Evolutionary conservation across 306 rosid genomes (phyloP), one percentile per base, ranked within the genome.

Genomic region (Begonia fuchsioides): DNA sequence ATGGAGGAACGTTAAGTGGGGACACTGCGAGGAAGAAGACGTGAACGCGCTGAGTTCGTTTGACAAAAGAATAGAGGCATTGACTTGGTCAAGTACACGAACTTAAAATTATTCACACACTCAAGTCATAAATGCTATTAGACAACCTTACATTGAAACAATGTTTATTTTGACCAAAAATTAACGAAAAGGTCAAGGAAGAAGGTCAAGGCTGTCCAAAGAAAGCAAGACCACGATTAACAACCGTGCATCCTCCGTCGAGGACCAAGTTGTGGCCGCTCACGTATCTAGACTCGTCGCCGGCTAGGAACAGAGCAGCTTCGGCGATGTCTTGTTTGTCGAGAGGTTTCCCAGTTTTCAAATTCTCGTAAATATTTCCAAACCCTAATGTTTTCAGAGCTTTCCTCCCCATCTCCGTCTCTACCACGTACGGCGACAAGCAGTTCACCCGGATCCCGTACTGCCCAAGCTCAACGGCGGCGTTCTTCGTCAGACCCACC

Each of bases 371-470:
- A 54, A 51, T 80, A 78, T 0, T 81, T 92, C 3, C 62, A 11
- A 0, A 59, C 58, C 41, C 3, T 32, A 75, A 63, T 0, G 51
- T 11, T 59, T 72, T 87, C 88, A 16, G 78, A 57, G 57, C 12
- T 72, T 47, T 61, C 75, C 6, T 70, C 79, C 0, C 14, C 50
- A 6, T 56, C 46, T 32, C 82, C 35, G 93, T 76, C 0, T 59
- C 93, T 5, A 75, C 47, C 3, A 60, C 81, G 8, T 65, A 88
- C 0, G 96, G 96, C 0, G 96, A 88, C 64, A 88, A 39, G 16
- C 88, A 80, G 32, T 88, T 88, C 20, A 88, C 93, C 59, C 93
- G 59, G 1, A 83, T 80, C 18, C 93, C 96, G 19, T 80, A 88
- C 18, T 76, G 88, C 8, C 94, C 93, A 1, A 87, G 53, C 69